Evolutionary conservation across 169 alveolate species (phyloP), one percentile per base, ranked within the genome.

Genomic region (Plasmodium gonderi): DNA sequence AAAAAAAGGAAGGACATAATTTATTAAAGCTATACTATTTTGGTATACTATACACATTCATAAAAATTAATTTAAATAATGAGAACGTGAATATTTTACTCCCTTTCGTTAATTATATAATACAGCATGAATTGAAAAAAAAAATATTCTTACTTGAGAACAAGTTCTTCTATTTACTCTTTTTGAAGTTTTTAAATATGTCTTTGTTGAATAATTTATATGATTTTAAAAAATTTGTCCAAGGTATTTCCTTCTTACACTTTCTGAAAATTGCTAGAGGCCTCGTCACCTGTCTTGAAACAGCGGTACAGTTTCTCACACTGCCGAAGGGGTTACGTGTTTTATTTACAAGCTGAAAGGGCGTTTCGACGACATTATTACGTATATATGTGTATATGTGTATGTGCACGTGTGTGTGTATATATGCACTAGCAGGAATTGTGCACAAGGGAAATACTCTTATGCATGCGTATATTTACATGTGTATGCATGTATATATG

Each of bases 141-240:
- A 87, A 74, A 54, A n/a, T 12, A n/a, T 87, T 75, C 67, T 44
- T 87, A n/a, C 81, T 87, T 44, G 69, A 75, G 47, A 87, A 87
- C 33, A 40, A 54, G 47, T 60, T 87, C 31, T 87, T 49, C 67
- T 87, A 45, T 44, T 54, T 87, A 42, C 44, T 17, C 64, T 87
- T 87, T 74, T 33, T 87, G 29, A 23, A 78, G 33, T 74, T 87
- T 20, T 75, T 87, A 87, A 87, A 74, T 76, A 54, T 87, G 45
- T 74, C 87, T 23, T 38, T 75, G 33, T 36, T 75, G 36, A 75
- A 75, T 67, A 87, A 87, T 26, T 75, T 87, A 20, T 75, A 51
- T 75, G 72, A 75, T 45, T 87, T 87, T 36, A 75, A 75, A 51
- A 54, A 36, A 60, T 87, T 87, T 26, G 17, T 75, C 14, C 38